Conservation (phyloP, 2,329 filamentous ascomycete species). For the Elsinoe ampelina region DNA sequence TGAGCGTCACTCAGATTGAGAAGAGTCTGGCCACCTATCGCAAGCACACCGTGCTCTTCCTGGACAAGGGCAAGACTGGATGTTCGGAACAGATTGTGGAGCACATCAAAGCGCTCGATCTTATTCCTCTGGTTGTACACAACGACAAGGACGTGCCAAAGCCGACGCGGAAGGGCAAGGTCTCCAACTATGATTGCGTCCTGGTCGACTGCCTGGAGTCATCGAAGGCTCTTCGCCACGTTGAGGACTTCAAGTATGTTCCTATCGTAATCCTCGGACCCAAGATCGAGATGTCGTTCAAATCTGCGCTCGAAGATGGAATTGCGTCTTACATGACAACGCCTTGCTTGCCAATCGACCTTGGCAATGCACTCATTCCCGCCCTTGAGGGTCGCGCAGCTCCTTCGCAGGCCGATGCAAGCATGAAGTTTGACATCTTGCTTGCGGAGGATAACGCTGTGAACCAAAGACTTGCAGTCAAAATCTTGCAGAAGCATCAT, state of each 20-base stretch:
- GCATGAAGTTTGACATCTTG: constrained; percentile 89
- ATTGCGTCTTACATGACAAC: constrained; percentile 99
- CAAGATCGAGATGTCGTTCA: constrained; percentile 80
- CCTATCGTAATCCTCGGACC: constrained; percentile 89
- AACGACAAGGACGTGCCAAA: constrained; percentile 59
- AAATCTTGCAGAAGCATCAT: constrained; percentile 95
- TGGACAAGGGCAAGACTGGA: constrained; percentile 78
- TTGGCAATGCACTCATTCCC: constrained; percentile 93
- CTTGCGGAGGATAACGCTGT: constrained; percentile 95
- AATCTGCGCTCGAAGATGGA: constrained; percentile 85
- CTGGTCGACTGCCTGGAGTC: constrained; percentile 91
- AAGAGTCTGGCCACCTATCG: constrained; percentile 84
- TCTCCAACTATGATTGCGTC: constrained; percentile 80
- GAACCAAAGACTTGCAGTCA: constrained; percentile 90
- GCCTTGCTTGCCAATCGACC: constrained; percentile 83
- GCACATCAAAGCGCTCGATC: constrained; percentile 69
- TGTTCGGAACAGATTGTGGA: constrained; percentile 65
- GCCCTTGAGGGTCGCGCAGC: constrained; percentile 89
- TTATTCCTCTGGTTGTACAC: constrained; percentile 76
- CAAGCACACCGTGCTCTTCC: constrained; percentile 84
- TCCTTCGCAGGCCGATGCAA: constrained; percentile 84
- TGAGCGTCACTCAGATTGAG: constrained; percentile 67
- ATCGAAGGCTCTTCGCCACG: constrained; percentile 71
- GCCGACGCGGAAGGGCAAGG: constrained; percentile 42
- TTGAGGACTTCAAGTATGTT: constrained; percentile 96